Conservation (phyloP, 176 grass and related monocot genomes). For the Aegilops speltoides region DNA sequence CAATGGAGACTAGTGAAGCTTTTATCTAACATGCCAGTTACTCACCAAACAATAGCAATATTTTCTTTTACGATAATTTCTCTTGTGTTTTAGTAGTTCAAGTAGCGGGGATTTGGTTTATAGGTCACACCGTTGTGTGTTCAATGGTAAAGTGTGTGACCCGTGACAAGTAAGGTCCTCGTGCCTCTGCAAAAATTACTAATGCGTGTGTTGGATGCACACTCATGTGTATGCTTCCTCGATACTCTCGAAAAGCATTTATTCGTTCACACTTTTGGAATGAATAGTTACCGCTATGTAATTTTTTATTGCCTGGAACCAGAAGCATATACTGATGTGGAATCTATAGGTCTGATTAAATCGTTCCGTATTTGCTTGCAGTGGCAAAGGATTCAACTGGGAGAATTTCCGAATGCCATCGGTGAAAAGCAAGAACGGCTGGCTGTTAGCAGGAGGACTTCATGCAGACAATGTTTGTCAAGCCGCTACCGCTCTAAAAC, state of each 20-base stretch:
- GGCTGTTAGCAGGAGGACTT: slow-evolving; percentile 72
- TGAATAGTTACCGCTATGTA: neutral
- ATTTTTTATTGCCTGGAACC: neutral
- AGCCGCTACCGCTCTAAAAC: slow-evolving; percentile 47
- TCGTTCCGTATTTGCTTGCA: slow-evolving; percentile 25
- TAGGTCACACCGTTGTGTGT: neutral
- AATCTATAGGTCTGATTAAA: neutral
- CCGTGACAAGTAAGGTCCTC: neutral
- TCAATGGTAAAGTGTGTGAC: neutral
- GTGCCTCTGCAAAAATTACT: neutral
- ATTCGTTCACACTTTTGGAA: neutral
- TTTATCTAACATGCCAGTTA: neutral
- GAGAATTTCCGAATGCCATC: slow-evolving; percentile 58
- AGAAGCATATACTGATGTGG: neutral
- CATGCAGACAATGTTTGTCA: slow-evolving; percentile 61
- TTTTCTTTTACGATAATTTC: neutral
- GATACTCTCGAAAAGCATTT: neutral
- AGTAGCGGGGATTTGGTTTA: neutral
- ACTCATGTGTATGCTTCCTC: neutral
- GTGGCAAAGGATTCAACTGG: slow-evolving; percentile 91
- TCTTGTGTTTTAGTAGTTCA: neutral
- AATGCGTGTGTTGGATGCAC: neutral
- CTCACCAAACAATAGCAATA: neutral
- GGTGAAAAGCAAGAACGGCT: slow-evolving; percentile 61
- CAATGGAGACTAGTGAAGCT: too few species aligned